These are phyloP conservation scores for Xylaria sp. DNA, from an alignment of 2,329 filamentous ascomycete species.

Conservation along the genomic window DNA sequence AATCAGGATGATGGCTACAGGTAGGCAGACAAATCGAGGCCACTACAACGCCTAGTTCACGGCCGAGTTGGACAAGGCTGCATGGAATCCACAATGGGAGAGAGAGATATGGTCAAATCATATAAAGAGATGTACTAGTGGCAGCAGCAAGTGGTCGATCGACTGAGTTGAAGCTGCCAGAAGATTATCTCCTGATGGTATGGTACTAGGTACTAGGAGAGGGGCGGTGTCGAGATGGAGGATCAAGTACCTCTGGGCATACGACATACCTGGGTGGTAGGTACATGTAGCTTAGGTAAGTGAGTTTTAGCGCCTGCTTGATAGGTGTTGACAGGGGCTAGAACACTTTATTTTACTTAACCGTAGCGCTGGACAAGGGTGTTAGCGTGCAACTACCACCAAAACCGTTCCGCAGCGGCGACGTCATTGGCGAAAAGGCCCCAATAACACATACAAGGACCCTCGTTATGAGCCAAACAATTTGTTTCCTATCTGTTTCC, in stretches of 20 bases:
- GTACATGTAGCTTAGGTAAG: background rate
- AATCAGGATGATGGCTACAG: background rate
- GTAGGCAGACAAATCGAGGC: background rate
- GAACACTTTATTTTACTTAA: background rate
- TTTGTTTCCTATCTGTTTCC: slow-evolving; percentile 9
- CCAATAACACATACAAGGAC: background rate
- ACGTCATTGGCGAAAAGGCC: slow-evolving; percentile 34
- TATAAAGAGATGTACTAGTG: background rate
- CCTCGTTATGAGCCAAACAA: slow-evolving; percentile 18
- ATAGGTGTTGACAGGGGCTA: background rate
- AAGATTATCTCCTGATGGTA: background rate
- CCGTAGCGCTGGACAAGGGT: slow-evolving; percentile 2
- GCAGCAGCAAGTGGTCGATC: background rate
- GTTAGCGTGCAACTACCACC: slow-evolving; percentile 10
- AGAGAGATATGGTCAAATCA: background rate
- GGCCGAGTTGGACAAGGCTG: background rate
- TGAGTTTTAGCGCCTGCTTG: background rate
- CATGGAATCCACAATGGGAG: background rate
- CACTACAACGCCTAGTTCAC: background rate
- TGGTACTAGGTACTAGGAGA: background rate
- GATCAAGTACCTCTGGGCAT: no score
- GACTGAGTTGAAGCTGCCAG: background rate
- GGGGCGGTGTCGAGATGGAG: background rate
- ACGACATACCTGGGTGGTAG: no score
- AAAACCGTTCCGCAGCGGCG: slow-evolving; percentile 25